Conservation (phyloP, 306 rosid genomes). For the Chamaecrista fasciculata region DNA sequence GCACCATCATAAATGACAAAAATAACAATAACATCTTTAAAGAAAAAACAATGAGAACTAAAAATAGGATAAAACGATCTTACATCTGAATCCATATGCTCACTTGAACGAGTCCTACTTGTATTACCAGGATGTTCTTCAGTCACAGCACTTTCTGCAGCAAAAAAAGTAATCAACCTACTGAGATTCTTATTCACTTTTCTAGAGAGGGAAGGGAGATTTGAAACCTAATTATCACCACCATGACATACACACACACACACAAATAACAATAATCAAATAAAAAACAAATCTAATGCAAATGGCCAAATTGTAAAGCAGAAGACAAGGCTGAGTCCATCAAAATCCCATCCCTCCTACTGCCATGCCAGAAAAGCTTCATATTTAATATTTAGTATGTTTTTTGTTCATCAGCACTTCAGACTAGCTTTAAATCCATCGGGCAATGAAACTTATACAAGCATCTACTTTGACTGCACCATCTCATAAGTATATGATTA, state of each 20-base stretch:
- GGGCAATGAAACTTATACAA: neutral
- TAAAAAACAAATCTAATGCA: slow-evolving; percentile 6
- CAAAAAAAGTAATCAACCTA: slow-evolving; percentile 30
- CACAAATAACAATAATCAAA: neutral
- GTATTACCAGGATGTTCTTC: slow-evolving; percentile 47
- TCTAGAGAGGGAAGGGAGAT: neutral
- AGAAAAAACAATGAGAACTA: neutral
- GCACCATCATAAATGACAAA: neutral
- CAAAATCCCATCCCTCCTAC: neutral
- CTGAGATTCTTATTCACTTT: slow-evolving; percentile 19
- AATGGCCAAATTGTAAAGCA: slow-evolving; percentile 6
- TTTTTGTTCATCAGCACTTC: neutral
- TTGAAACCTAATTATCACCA: neutral
- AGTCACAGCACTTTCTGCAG: slow-evolving; percentile 52
- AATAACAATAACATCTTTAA: slow-evolving; percentile 4
- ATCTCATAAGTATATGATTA: neutral
- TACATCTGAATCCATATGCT: slow-evolving; percentile 45
- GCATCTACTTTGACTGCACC: neutral
- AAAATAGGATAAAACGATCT: slow-evolving; percentile 26
- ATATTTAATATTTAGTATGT: neutral
- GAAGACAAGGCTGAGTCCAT: neutral
- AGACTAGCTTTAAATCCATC: neutral
- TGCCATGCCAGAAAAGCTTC: neutral
- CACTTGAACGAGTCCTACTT: slow-evolving; percentile 36
- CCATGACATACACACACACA: neutral